Evolutionary conservation across 257 asterid species (phyloP).

Genomic region (Solanum sparsipilum): DNA sequence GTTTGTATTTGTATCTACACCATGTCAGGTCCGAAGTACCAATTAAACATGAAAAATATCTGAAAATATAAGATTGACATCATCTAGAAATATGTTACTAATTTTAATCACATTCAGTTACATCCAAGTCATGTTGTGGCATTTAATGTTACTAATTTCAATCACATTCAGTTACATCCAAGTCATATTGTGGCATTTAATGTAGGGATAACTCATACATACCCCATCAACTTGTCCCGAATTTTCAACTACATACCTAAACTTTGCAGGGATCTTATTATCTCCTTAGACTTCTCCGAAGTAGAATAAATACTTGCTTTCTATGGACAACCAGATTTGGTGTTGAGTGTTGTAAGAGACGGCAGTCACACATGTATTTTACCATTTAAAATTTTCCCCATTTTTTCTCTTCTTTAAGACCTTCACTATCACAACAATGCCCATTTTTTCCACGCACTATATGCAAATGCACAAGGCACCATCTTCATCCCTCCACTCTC

Average conservation of each 20-base stretch:
- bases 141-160: neutral
- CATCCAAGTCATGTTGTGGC: neutral
- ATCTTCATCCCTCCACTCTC: neutral
- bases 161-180: neutral
- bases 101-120: neutral
- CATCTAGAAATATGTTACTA: neutral
- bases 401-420: neutral
- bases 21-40: neutral
- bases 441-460: neutral
- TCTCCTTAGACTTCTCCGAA: neutral
- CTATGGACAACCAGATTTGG: neutral
- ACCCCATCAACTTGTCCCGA: neutral
- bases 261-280: neutral
- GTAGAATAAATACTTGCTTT: neutral
- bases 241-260: neutral
- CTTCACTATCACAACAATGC: neutral
- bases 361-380: neutral
- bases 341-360: neutral
- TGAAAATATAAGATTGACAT: neutral
- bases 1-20: neutral
- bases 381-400: neutral
- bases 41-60: neutral
- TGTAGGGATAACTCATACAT: neutral
- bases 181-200: neutral
- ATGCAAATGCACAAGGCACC: neutral